phyloP scores from a whole-genome alignment of 2,329 filamentous ascomycete genomes.

The Trichophyton verrucosum region DNA sequence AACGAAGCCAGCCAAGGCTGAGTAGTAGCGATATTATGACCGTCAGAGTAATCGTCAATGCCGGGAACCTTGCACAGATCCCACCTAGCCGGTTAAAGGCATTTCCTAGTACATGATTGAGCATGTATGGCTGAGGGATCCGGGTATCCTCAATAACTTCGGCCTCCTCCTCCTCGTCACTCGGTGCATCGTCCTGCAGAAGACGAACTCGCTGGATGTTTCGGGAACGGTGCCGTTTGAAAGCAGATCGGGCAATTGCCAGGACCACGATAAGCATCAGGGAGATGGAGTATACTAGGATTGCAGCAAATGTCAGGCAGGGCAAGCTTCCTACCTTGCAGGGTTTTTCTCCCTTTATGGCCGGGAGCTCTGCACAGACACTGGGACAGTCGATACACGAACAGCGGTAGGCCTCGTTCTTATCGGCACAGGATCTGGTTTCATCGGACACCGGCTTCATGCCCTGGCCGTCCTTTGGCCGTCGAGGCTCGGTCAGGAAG shows the following conservation, averaged over 20 bases:
- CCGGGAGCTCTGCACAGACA: conserved; percentile 71
- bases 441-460: conserved; percentile 62
- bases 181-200: conserved; percentile 68
- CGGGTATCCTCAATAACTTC: conserved; percentile 64
- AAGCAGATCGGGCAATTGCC: conserved; percentile 62
- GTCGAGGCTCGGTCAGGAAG: conserved; percentile 51
- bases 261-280: conserved; percentile 54
- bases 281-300: conserved; percentile 70
- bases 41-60: conserved; percentile 64
- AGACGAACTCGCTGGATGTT: conserved; percentile 75
- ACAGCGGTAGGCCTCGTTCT: conserved; percentile 74
- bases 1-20: conserved; percentile 77
- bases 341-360: conserved; percentile 53
- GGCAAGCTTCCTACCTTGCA: conserved; percentile 82
- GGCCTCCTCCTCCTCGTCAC: conserved; percentile 89
- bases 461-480: conserved; percentile 51
- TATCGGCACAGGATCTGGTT: conserved; percentile 79
- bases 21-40: conserved; percentile 64
- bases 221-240: conserved; percentile 57
- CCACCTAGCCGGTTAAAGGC: conserved; percentile 72
- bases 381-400: conserved; percentile 86
- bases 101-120: conserved; percentile 72
- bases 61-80: conserved; percentile 69
- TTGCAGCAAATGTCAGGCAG: conserved; percentile 84
- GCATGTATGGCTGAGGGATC: conserved; percentile 63